Conservation (phyloP, 768 basidiomycete species). For the Lactifluus hygrophoroides region DNA sequence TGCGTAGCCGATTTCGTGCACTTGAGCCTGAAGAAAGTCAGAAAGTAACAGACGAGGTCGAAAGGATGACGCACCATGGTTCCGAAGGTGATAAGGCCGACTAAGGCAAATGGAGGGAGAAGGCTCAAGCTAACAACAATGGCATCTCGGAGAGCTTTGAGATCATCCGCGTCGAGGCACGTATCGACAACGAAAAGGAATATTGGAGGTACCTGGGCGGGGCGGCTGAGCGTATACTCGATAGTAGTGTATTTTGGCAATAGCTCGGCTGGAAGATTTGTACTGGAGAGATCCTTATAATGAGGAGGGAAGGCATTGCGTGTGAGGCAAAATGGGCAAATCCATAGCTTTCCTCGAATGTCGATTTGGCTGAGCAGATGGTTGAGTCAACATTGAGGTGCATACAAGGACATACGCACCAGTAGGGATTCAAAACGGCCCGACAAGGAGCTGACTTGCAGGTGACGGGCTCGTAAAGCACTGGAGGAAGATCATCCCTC, state of each 20-base stretch:
- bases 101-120: conserved; percentile 88
- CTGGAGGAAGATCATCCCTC: conserved; percentile 89
- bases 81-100: conserved; percentile 92
- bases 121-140: conserved; percentile 88
- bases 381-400: conserved; percentile 3
- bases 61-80: conserved; percentile 67
- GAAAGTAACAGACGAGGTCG: neutral
- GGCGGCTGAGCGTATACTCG: conserved; percentile 94
- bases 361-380: conserved; percentile 77
- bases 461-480: conserved; percentile 96
- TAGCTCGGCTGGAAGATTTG: conserved; percentile 92
- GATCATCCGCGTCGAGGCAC: conserved; percentile 90
- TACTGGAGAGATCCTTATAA: conserved; percentile 97
- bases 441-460: conserved; percentile 92
- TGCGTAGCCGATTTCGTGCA: conserved; percentile 94
- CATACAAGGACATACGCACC: conserved; percentile 41
- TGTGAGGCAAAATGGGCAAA: conserved; percentile 96
- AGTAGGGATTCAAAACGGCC: conserved; percentile 95
- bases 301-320: conserved; percentile 97
- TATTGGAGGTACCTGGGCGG: conserved; percentile 87
- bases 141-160: conserved; percentile 93
- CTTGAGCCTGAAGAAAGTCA: conserved; percentile 65
- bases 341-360: conserved; percentile 98
- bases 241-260: conserved; percentile 98
- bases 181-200: conserved; percentile 98